Percentiles rank a stretch among this genome's conserved stretches.
Evolutionary conservation across 2,329 filamentous ascomycete genomes (phyloP).

Genomic region (Botrytis galanthina): DNA sequence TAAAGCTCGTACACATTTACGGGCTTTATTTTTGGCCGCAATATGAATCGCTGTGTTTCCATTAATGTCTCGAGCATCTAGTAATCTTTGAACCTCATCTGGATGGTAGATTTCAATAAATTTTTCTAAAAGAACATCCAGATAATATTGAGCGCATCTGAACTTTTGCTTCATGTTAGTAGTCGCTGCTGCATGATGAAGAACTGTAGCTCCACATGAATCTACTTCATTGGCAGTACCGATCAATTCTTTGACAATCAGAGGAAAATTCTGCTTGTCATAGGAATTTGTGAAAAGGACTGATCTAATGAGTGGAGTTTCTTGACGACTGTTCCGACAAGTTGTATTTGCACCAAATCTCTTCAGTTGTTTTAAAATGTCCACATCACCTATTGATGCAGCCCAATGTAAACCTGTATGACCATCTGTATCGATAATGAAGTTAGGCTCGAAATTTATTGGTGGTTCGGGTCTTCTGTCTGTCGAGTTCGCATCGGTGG

Average conservation of each 20-base stretch:
- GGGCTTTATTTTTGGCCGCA: slow-evolving; percentile 76
- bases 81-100: slow-evolving; percentile 70
- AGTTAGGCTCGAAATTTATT: slow-evolving; percentile 81
- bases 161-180: slow-evolving; percentile 82
- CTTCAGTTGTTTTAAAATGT: slow-evolving; percentile 85
- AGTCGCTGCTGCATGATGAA: slow-evolving; percentile 90
- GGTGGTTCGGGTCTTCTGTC: slow-evolving; percentile 71
- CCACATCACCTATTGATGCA: slow-evolving; percentile 92
- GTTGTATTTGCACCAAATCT: slow-evolving; percentile 73
- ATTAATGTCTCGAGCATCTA: slow-evolving; percentile 80
- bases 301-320: slow-evolving; percentile 91
- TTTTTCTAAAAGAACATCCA: slow-evolving; percentile 86
- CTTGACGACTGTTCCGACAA: slow-evolving; percentile 68
- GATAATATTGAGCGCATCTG: slow-evolving; percentile 86
- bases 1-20: slow-evolving; percentile 82
- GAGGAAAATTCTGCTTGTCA: slow-evolving; percentile 87
- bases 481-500: slow-evolving; percentile 59
- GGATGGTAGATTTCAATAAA: slow-evolving; percentile 75
- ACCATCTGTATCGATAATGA: slow-evolving; percentile 87
- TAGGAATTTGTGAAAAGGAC: slow-evolving; percentile 97
- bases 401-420: slow-evolving; percentile 97
- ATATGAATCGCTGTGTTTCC: slow-evolving; percentile 83
- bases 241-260: slow-evolving; percentile 78
- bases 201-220: slow-evolving; percentile 78
- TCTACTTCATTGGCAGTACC: slow-evolving; percentile 79